phyloP scores from a whole-genome alignment of 352 stramenopile genomes.

The Peronospora belbahrii region DNA sequence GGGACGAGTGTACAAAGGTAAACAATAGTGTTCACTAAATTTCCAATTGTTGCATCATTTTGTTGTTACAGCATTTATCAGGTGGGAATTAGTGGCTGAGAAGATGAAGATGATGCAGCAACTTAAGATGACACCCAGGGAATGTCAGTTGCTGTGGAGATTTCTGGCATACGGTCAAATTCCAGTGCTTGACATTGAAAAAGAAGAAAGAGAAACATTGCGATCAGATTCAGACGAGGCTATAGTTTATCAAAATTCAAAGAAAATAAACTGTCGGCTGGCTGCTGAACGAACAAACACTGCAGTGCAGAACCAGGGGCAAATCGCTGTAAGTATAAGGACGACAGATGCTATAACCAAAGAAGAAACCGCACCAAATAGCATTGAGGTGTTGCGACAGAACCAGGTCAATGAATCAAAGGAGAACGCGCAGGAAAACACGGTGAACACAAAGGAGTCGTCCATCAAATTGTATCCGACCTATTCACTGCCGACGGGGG shows the following conservation, averaged over 20 bases:
- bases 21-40: conserved; percentile 5
- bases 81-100: conserved; percentile 38
- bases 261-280: conserved; percentile 21
- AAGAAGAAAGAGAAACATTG: conserved; percentile 29
- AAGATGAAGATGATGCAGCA: conserved; percentile 34
- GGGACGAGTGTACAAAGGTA: not conserved
- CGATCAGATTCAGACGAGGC: conserved; percentile 47
- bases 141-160: conserved; percentile 65
- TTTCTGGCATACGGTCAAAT: conserved; percentile 56
- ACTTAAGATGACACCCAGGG: conserved; percentile 23
- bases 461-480: conserved; percentile 31
- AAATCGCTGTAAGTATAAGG: not conserved
- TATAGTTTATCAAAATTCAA: conserved; percentile 28
- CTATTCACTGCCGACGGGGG: conserved; percentile 35
- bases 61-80: conserved; percentile 25
- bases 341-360: not conserved
- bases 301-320: not conserved
- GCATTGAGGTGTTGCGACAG: conserved; percentile 1
- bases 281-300: not conserved
- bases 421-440: conserved; percentile 6
- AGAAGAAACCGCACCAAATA: not conserved
- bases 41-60: not conserved
- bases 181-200: not conserved
- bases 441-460: not conserved
- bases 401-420: not conserved